phyloP scores from a whole-genome alignment of 306 rosid species.

The Cicer chorassanicum region DNA sequence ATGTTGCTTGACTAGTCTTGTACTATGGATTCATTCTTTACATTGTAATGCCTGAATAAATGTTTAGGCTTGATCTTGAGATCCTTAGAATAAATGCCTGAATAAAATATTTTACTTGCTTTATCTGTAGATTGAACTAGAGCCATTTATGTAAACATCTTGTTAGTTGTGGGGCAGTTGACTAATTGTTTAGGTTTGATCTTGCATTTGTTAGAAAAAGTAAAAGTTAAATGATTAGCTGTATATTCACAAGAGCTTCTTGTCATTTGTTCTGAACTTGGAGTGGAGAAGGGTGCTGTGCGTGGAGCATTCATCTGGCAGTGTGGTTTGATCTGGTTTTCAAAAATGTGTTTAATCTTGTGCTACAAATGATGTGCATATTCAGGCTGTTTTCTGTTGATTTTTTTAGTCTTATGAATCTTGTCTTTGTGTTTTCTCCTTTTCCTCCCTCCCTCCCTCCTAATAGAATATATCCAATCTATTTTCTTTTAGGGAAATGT shows the following conservation, averaged over 20 bases:
- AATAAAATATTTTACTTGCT: neutral
- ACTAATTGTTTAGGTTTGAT: conserved; percentile 14
- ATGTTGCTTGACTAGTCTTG: conserved; percentile 13
- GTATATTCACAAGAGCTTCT: neutral
- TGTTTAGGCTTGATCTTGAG: neutral
- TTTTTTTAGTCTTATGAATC: neutral
- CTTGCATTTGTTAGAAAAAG: conserved; percentile 11
- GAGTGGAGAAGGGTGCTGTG: neutral
- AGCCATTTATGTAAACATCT: neutral
- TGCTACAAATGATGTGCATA: conserved; percentile 19
- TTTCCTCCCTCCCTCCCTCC: neutral
- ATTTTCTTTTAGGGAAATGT: neutral
- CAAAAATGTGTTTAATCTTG: neutral
- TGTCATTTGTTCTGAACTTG: conserved; percentile 20
- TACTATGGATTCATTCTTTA: conserved; percentile 7
- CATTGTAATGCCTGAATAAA: conserved; percentile 1
- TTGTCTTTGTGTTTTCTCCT: conserved; percentile 10
- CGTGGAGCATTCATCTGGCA: neutral
- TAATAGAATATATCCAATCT: too few relatives aligned
- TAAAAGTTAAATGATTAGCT: neutral
- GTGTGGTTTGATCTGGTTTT: conserved; percentile 17
- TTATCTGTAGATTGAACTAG: conserved; percentile 19
- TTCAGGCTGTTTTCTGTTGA: conserved; percentile 15
- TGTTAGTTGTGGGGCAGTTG: neutral
- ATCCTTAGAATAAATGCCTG: neutral